Percentiles rank a stretch among this genome's conserved stretches.
These are phyloP conservation scores for Silene coronaria DNA, from an alignment of 179 eudicot species.

Conservation along the genomic window DNA sequence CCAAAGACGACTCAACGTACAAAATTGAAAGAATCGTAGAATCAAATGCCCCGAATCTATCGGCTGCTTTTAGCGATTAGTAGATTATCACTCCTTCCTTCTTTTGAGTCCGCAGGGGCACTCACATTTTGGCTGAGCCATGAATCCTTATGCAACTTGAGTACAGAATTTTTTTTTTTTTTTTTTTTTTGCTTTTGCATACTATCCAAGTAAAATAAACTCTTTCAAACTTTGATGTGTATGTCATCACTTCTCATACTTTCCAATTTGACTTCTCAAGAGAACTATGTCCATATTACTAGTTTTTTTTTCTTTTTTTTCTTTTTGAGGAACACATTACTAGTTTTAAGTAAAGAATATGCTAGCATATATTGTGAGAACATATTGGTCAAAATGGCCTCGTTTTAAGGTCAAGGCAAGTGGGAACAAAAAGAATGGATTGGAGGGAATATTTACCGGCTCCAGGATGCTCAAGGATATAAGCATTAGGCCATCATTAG, in stretches of 20 bases:
- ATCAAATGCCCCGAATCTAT: no score
- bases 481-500: neutral
- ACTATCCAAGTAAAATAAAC: neutral
- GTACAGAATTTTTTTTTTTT: neutral
- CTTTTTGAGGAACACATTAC: no score
- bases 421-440: no score
- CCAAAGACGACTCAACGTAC: neutral
- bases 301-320: no score
- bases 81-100: no score
- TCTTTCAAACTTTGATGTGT: conserved; percentile 9
- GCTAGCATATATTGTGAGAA: neutral
- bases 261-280: neutral
- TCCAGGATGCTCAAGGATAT: neutral
- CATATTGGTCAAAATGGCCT: no score
- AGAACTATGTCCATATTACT: no score
- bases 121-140: no score
- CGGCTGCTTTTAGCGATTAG: no score
- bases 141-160: conserved; percentile 1
- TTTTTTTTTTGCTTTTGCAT: neutral
- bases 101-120: no score
- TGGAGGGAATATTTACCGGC: neutral
- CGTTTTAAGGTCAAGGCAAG: no score
- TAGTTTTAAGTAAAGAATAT: no score
- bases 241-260: neutral
- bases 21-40: neutral